These are phyloP conservation scores for Alternaria triticina DNA, from an alignment of 2,329 filamentous ascomycete species.

Conservation along the genomic window DNA sequence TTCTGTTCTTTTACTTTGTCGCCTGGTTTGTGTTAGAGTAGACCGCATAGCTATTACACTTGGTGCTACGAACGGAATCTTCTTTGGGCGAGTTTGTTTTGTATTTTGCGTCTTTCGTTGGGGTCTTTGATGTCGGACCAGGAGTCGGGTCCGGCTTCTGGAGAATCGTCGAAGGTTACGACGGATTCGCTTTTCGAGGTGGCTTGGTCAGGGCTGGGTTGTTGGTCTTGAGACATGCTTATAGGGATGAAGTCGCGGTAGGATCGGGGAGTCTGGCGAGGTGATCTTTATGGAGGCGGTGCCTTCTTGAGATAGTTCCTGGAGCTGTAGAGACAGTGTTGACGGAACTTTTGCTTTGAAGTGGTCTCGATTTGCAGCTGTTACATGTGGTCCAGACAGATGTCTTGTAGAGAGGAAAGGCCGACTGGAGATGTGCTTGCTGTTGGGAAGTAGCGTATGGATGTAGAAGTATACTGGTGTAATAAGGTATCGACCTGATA, in stretches of 20 bases:
- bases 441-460: not conserved
- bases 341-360: not conserved
- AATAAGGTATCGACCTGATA: not conserved
- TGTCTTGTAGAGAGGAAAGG: not conserved
- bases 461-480: not conserved
- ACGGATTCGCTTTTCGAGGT: slow-evolving; percentile 22
- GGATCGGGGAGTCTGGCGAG: not conserved
- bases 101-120: slow-evolving; percentile 73
- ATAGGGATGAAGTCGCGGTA: not conserved
- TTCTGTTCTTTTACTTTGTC: slow-evolving; percentile 73
- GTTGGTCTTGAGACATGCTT: slow-evolving; percentile 33
- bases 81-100: slow-evolving; percentile 77
- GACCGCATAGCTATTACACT: not conserved
- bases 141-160: slow-evolving; percentile 57
- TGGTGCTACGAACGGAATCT: slow-evolving; percentile 72
- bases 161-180: slow-evolving; percentile 20
- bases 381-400: not conserved
- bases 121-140: slow-evolving; percentile 75
- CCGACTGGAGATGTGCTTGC: not conserved
- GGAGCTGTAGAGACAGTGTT: not conserved
- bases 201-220: slow-evolving; percentile 20
- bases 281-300: not conserved
- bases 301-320: not conserved
- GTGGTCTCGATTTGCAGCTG: not conserved
- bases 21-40: slow-evolving; percentile 54